Base-by-base conservation (phyloP, 2,329 filamentous ascomycete genomes). In the Gaeumannomyces tritici region DNA sequence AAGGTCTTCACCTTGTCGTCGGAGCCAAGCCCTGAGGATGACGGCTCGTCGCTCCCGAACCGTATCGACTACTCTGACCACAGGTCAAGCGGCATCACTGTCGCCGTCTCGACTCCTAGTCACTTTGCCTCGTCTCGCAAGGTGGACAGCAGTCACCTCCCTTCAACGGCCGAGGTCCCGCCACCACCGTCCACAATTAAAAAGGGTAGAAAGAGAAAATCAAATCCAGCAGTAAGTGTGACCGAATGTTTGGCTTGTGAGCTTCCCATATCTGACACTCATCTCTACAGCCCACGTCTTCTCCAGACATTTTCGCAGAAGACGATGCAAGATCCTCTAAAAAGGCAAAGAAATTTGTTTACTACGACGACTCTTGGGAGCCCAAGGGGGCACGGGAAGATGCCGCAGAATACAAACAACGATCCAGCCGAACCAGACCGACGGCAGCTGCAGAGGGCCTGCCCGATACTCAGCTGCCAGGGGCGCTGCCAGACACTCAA, bases 41-140 rank as follows among this genome's bases (percentile, higher is more conserved):
- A 21, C 6, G 29, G 29, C 26, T 60, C 55, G 18, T 62, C 66
- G 29, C 61, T 67, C 31, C 63, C 63, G 18, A 24, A 51, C 15
- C 60, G 51, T 15, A 21, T 57, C 13, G n/a, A 29, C 2, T 4
- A 33, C 26, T n/a, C 26, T 21, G 1, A 24, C 21, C 27, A 26
- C 6, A 68, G 65, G 54, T 73, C 71, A 6, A 73, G 72, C 60
- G 70, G 67, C 18, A 69, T 13, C 13, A 57, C 60, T 21, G 60
- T 56, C 13, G 71, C 73, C 1, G 74, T 73, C 35, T 66, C 74
- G 6, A 76, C 74, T 1, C 74, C 74, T 11, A 76, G 71, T 59
- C 65, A 68, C 11, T 70, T 66, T 59, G 66, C 64, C 9, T 68
- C 66, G 7, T 67, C 68, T 11, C 65, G 8, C 24, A 57, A 24